Conservation (phyloP, 257 asterid genomes). For the Handroanthus guayacan region DNA sequence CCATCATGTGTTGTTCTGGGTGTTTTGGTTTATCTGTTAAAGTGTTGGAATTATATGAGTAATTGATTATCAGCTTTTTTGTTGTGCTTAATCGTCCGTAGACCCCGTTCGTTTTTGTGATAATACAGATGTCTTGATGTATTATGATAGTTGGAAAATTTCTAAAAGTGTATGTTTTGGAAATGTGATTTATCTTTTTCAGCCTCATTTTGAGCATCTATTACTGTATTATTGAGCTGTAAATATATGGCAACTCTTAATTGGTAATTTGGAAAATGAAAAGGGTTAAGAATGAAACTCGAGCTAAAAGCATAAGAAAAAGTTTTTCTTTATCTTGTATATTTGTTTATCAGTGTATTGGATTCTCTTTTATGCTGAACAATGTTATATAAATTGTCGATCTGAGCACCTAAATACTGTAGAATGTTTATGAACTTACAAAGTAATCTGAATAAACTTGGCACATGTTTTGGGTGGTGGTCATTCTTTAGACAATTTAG, state of each 20-base stretch:
- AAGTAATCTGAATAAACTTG: background rate
- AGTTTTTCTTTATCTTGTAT: background rate
- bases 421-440: background rate
- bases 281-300: background rate
- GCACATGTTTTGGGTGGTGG: background rate
- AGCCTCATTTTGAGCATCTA: background rate
- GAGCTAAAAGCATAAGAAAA: background rate
- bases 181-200: background rate
- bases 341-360: background rate
- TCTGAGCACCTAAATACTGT: background rate
- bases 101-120: background rate
- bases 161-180: background rate
- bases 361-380: background rate
- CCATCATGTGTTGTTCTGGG: background rate
- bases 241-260: background rate
- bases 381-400: background rate
- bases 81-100: background rate
- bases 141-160: constrained; percentile 6
- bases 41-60: background rate
- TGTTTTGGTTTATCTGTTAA: constrained; percentile 4
- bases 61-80: constrained; percentile 5
- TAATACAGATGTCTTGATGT: background rate
- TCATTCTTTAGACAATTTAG: background rate
- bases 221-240: background rate
- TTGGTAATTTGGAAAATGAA: background rate